Conservation (phyloP, 2,329 filamentous ascomycete genomes). For the Camptophora hylomeconis region DNA sequence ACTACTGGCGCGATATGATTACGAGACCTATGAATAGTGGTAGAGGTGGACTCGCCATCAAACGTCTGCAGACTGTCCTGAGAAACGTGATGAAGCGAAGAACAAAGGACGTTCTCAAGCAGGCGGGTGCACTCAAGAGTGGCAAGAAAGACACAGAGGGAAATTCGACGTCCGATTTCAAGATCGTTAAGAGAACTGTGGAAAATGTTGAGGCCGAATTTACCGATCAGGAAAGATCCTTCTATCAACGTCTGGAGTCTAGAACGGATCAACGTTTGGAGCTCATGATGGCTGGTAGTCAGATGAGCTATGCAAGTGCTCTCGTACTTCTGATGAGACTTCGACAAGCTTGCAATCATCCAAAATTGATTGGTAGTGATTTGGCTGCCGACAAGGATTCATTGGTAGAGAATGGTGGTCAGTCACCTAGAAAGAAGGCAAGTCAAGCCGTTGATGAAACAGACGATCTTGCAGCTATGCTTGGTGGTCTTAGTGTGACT, state of each 20-base stretch:
- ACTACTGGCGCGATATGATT: slow-evolving; percentile 84
- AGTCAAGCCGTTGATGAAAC: slow-evolving; percentile 52
- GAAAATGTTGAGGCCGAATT: slow-evolving; percentile 68
- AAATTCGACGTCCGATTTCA: slow-evolving; percentile 57
- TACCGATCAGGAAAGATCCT: slow-evolving; percentile 63
- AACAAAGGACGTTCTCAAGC: slow-evolving; percentile 90
- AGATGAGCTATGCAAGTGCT: slow-evolving; percentile 84
- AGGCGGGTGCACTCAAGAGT: slow-evolving; percentile 67
- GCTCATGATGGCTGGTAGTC: slow-evolving; percentile 69
- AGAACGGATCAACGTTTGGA: slow-evolving; percentile 78
- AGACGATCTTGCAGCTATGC: slow-evolving; percentile 72
- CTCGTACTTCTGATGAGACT: slow-evolving; percentile 82
- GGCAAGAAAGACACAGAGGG: slow-evolving; percentile 43
- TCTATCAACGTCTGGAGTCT: slow-evolving; percentile 72
- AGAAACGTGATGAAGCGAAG: slow-evolving; percentile 97
- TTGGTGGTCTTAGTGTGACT: slow-evolving; percentile 69
- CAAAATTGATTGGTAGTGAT: slow-evolving; percentile 72
- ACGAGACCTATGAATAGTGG: slow-evolving; percentile 81
- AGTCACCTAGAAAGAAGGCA: slow-evolving; percentile 32
- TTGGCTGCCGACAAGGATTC: slow-evolving; percentile 80
- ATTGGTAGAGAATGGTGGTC: slow-evolving; percentile 45
- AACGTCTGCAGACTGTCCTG: slow-evolving; percentile 69
- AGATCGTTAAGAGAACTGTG: slow-evolving; percentile 82
- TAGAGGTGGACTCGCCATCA: slow-evolving; percentile 77
- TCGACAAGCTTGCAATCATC: slow-evolving; percentile 90